Conservation (phyloP, 1,284 basidiomycete species). For the Malassezia caprae region DNA sequence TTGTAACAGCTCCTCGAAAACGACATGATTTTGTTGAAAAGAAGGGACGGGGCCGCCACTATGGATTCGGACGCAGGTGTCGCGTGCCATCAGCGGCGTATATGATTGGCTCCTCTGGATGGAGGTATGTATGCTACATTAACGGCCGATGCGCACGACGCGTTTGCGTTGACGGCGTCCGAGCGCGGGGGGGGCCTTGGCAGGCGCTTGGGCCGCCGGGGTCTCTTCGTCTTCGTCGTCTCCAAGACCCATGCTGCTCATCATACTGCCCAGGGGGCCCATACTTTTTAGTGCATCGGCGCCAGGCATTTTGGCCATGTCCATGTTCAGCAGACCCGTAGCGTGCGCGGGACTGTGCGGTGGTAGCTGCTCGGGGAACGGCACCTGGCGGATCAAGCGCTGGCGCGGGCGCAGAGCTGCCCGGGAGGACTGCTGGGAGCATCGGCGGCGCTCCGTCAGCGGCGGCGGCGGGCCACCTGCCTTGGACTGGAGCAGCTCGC, state of each 20-base stretch:
- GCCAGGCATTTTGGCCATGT: slow-evolving; percentile 37
- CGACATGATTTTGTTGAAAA: slow-evolving; percentile 10
- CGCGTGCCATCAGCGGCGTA: slow-evolving; percentile 3
- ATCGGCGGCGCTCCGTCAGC: slow-evolving; percentile 18
- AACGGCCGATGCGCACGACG: slow-evolving; percentile 41
- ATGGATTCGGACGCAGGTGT: background rate
- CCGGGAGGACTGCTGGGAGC: background rate
- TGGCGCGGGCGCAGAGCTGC: slow-evolving; percentile 22
- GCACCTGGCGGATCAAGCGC: slow-evolving; percentile 22
- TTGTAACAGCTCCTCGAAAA: slow-evolving; percentile 18
- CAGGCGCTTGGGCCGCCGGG: slow-evolving; percentile 25
- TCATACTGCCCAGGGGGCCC: slow-evolving; percentile 40
- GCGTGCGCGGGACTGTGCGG: slow-evolving; percentile 38
- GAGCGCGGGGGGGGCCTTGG: slow-evolving; percentile 25
- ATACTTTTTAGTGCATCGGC: slow-evolving; percentile 22
- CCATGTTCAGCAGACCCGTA: slow-evolving; percentile 38
- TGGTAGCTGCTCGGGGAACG: slow-evolving; percentile 28
- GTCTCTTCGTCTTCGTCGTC: slow-evolving; percentile 32
- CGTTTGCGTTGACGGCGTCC: slow-evolving; percentile 38
- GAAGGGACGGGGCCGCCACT: background rate
- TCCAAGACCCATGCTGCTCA: slow-evolving; percentile 37
- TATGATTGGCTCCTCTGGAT: slow-evolving; percentile 12
- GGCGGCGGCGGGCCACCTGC: slow-evolving; percentile 36
- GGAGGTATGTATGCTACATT: slow-evolving; percentile 16
- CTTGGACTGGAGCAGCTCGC: slow-evolving; percentile 28